Percentiles rank a stretch among this genome's conserved stretches.
These are phyloP conservation scores for Lophium mytilinum DNA, from an alignment of 495 filamentous ascomycete species.

Conservation along the genomic window DNA sequence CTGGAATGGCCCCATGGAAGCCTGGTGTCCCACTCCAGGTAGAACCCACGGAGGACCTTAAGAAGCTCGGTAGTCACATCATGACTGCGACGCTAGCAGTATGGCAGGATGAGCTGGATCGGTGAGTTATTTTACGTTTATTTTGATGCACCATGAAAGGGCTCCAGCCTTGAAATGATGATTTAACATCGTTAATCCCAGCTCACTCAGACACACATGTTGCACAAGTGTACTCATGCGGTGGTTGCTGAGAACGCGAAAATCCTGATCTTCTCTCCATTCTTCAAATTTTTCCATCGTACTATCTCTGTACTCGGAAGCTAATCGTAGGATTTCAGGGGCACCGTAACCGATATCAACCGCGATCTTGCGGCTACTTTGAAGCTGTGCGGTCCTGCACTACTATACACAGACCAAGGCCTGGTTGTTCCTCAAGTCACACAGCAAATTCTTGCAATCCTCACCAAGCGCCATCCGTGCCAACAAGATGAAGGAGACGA, in stretches of 20 bases:
- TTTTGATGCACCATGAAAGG: slow-evolving; percentile 1
- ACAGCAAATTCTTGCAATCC: slow-evolving; percentile 58
- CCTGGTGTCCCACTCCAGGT: slow-evolving; percentile 77
- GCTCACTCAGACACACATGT: slow-evolving; percentile 92
- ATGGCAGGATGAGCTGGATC: slow-evolving; percentile 85
- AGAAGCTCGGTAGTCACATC: slow-evolving; percentile 81
- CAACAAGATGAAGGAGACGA: slow-evolving; percentile 65
- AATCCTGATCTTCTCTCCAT: slow-evolving; percentile 41
- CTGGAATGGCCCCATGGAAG: slow-evolving; percentile 74
- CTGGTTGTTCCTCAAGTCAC: slow-evolving; percentile 56
- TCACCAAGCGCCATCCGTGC: slow-evolving; percentile 84
- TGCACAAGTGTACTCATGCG: slow-evolving; percentile 51
- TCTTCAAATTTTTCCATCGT: slow-evolving; percentile 15
- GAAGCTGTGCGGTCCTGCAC: slow-evolving; percentile 81
- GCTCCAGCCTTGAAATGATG: slow-evolving; percentile 59
- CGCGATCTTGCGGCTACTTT: slow-evolving; percentile 87
- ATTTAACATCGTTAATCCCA: slow-evolving; percentile 89
- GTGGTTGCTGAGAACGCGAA: slow-evolving; percentile 88
- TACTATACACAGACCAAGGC: slow-evolving; percentile 59
- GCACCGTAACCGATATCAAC: slow-evolving; percentile 90
- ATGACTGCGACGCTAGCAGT: slow-evolving; percentile 73
- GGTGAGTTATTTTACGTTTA: slow-evolving; percentile 52
- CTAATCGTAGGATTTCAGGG: slow-evolving; percentile 42
- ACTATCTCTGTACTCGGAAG: background rate
- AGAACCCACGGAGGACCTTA: slow-evolving; percentile 63